A percentile compares a stretch with the other conserved stretches of the same genome.
Conservation (phyloP, 1,284 basidiomycete species). For the Lentinula novae-zelandiae region DNA sequence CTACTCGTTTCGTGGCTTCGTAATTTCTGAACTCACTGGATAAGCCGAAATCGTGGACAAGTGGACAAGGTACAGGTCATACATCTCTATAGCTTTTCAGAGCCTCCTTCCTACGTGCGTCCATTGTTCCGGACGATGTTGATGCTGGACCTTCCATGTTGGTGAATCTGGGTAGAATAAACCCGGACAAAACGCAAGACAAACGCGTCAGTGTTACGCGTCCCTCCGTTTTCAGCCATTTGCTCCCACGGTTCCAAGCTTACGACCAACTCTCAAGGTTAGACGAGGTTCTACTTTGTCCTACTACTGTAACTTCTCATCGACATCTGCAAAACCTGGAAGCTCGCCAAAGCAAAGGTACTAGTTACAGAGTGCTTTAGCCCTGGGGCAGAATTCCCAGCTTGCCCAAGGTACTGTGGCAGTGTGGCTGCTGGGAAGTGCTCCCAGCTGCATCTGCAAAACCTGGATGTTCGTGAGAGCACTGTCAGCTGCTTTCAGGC, state of each 20-base stretch:
- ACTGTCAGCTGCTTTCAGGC: too few species aligned
- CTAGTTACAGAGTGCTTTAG: too few species aligned
- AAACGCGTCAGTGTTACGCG: constrained; percentile 42
- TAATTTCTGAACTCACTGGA: constrained; percentile 69
- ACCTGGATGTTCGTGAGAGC: too few species aligned
- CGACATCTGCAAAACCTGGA: too few species aligned
- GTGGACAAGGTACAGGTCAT: background rate
- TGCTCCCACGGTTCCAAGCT: constrained; percentile 26
- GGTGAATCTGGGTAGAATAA: background rate
- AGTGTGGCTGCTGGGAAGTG: too few species aligned
- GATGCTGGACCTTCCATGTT: constrained; percentile 49
- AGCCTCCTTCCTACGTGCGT: constrained; percentile 62
- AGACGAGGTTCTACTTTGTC: too few species aligned
- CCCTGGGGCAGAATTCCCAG: too few species aligned
- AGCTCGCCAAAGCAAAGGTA: too few species aligned
- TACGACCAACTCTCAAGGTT: background rate
- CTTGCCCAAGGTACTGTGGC: too few species aligned
- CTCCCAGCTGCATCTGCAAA: too few species aligned
- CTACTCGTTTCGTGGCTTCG: constrained; percentile 80
- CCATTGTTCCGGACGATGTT: constrained; percentile 52
- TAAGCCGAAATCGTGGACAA: background rate
- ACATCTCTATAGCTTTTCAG: constrained; percentile 68
- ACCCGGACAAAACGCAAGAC: constrained; percentile 8
- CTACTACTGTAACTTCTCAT: too few species aligned
- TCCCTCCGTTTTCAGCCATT: constrained; percentile 11